A percentile compares a stretch with the other conserved stretches of the same genome.
These are phyloP conservation scores for Erigeron philadelphicus DNA, from an alignment of 140 eudicot genomes.

Conservation along the genomic window DNA sequence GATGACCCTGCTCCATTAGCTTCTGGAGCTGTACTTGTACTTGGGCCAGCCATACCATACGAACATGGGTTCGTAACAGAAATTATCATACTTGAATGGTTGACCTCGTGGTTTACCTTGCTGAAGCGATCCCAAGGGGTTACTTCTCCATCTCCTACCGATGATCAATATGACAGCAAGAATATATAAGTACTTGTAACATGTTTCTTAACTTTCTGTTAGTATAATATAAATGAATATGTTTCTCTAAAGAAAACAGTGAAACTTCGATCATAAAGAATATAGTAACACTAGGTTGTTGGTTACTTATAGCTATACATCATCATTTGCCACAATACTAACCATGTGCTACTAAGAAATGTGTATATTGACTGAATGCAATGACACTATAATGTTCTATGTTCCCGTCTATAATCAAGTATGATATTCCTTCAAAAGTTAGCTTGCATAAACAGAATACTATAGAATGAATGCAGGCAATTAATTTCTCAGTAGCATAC, in stretches of 20 bases:
- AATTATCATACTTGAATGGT: conserved; percentile 20
- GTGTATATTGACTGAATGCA: background rate
- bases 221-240: background rate
- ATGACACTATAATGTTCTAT: background rate
- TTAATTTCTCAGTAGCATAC: background rate
- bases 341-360: background rate
- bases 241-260: background rate
- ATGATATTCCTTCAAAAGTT: background rate
- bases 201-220: background rate
- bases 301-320: background rate
- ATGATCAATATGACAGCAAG: background rate
- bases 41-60: conserved; percentile 24
- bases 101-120: conserved; percentile 19
- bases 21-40: conserved; percentile 25
- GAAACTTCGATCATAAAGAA: background rate
- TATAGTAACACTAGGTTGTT: background rate
- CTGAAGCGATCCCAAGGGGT: conserved; percentile 61
- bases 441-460: background rate
- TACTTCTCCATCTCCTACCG: conserved; percentile 42
- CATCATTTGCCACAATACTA: conserved; percentile 1
- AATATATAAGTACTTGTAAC: conserved; percentile 6
- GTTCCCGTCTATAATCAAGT: background rate
- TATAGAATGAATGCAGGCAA: background rate
- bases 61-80: conserved; percentile 22
- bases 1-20: conserved; percentile 43